Conservation (phyloP, 257 asterid species). For the Gynochthodes officinalis region DNA sequence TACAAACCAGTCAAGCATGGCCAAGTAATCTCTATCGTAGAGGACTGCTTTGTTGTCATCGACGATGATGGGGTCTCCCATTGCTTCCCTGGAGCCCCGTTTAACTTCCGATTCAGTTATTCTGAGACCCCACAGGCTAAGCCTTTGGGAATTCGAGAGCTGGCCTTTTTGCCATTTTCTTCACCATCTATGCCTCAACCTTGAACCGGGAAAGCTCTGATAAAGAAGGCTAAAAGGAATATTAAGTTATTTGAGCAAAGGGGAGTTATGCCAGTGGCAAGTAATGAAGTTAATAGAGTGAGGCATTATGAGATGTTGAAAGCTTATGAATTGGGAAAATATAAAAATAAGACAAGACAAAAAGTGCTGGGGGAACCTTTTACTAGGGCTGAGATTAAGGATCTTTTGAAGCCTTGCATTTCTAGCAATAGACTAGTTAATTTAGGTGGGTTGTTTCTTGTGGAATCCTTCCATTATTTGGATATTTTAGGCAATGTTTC, state of each 20-base stretch:
- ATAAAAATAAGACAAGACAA: constrained; percentile 42
- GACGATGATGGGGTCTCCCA: constrained; percentile 74
- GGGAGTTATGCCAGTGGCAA: constrained; percentile 21
- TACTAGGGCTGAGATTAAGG: constrained; percentile 53
- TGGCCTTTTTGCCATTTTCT: constrained; percentile 86
- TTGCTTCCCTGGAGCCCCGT: constrained; percentile 87
- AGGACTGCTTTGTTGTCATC: constrained; percentile 56
- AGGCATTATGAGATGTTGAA: constrained; percentile 64
- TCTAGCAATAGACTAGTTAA: constrained; percentile 82
- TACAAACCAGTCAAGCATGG: constrained; percentile 83
- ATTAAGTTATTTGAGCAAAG: constrained; percentile 69
- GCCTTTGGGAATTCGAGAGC: constrained; percentile 88
- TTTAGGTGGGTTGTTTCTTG: constrained; percentile 48
- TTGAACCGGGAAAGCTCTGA: constrained; percentile 96
- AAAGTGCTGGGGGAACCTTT: constrained; percentile 77
- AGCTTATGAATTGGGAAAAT: constrained; percentile 62
- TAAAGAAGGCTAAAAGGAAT: constrained; percentile 72
- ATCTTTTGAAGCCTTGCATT: constrained; percentile 49
- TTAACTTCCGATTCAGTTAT: constrained; percentile 85
- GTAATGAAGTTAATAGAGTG: constrained; percentile 21
- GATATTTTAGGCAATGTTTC: background rate
- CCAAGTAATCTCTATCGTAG: constrained; percentile 43
- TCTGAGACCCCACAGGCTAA: constrained; percentile 77
- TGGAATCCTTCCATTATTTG: background rate
- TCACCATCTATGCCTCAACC: constrained; percentile 96